A percentile compares a stretch with the other conserved stretches of the same genome.
Evolutionary conservation across 2,329 filamentous ascomycete species (phyloP).

Genomic region (Raffaelea albimanens): DNA sequence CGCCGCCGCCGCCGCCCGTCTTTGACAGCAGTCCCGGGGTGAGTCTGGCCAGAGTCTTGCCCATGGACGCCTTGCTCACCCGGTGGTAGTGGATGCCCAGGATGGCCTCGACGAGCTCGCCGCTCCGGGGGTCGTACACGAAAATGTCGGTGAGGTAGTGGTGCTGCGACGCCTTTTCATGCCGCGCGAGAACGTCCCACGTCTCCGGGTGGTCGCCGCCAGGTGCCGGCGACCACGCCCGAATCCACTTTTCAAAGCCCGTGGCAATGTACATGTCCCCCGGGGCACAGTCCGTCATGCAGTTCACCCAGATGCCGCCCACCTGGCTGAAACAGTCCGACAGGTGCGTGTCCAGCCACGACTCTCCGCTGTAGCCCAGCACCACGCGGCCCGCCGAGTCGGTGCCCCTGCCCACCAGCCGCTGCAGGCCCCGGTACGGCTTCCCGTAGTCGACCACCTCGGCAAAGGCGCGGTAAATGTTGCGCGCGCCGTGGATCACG

Average conservation of each 20-base stretch:
- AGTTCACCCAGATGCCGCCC: background rate
- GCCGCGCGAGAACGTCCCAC: no score
- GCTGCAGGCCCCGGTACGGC: background rate
- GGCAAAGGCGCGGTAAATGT: background rate
- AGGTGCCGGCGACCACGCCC: no score
- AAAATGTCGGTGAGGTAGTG: conserved; percentile 24
- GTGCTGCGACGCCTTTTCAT: no score
- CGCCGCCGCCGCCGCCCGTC: background rate
- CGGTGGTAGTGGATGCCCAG: conserved; percentile 22
- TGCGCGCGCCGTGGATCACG: no score
- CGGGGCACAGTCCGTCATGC: background rate
- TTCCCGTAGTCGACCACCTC: background rate
- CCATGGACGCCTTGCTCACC: conserved; percentile 19
- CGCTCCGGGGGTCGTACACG: conserved; percentile 21
- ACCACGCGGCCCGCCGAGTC: background rate
- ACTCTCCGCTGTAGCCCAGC: background rate
- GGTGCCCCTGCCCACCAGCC: background rate
- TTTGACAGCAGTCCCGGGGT: background rate
- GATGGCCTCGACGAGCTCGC: conserved; percentile 21
- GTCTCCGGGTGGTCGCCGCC: no score
- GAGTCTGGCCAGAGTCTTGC: conserved; percentile 19
- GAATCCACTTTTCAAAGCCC: no score
- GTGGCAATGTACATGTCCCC: background rate
- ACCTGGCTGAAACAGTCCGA: background rate
- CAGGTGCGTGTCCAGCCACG: background rate